These are phyloP conservation scores for Priceomyces castillae DNA, from an alignment of 805 yeast genomes.

Conservation along the genomic window DNA sequence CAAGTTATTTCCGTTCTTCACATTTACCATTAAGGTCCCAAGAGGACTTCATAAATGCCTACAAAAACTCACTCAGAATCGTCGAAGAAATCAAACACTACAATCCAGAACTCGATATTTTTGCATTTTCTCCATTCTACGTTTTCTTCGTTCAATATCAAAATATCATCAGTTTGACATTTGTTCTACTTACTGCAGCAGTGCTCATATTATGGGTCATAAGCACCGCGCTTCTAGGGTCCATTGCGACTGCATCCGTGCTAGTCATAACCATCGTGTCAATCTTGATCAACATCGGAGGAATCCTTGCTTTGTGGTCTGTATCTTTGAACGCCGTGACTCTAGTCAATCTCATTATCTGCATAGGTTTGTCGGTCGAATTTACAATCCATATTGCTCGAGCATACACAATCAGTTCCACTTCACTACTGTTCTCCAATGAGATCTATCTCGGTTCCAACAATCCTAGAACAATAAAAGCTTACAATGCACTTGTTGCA, in stretches of 20 bases:
- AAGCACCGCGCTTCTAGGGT: conserved; percentile 62
- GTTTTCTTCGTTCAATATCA: conserved; percentile 88
- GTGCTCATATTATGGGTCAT: conserved; percentile 49
- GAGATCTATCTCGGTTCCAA: conserved; percentile 1
- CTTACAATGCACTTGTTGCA: conserved; percentile 60
- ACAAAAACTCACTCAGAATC: conserved; percentile 66
- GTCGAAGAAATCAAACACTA: conserved; percentile 50
- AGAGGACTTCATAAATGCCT: conserved; percentile 77
- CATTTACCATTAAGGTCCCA: conserved; percentile 82
- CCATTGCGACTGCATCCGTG: conserved; percentile 55
- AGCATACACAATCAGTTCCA: conserved; percentile 57
- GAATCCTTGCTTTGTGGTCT: conserved; percentile 70
- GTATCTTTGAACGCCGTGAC: conserved; percentile 86
- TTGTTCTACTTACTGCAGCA: conserved; percentile 53
- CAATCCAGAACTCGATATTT: conserved; percentile 50
- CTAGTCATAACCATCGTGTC: conserved; percentile 57
- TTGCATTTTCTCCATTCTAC: conserved; percentile 92
- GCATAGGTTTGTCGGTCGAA: conserved; percentile 91
- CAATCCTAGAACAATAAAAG: conserved; percentile 21
- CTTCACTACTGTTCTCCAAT: conserved; percentile 9
- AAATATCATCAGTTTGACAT: conserved; percentile 58
- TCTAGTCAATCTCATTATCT: conserved; percentile 85
- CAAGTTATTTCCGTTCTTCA: conserved; percentile 75
- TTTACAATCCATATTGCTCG: conserved; percentile 86
- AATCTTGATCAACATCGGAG: conserved; percentile 73